Evolutionary conservation across 305 asterid species (phyloP), one percentile per base, ranked within the genome.

Genomic region (Ajuga reptans): DNA sequence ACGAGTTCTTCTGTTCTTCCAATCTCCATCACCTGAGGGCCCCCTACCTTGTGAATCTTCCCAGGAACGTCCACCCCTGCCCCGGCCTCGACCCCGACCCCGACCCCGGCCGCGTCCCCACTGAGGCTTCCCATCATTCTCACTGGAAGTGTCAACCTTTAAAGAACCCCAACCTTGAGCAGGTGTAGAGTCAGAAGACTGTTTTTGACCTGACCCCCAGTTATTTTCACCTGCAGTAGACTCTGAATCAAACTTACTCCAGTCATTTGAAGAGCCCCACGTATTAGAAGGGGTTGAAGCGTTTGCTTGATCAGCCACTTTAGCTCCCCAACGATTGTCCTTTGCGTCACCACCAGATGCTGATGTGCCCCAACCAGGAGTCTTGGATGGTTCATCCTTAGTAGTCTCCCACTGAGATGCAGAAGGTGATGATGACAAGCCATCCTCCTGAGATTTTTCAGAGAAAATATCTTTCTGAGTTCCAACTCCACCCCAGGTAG

Each of bases 11-110:
- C 53, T 73, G 61, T 77, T 78, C 61, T 74, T 87, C 88, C 89
- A 81, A 0, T 88, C 94, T 52, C 89, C 87, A 58, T 76, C 87
- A 64, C 47, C 72, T 33, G 84, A 41, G 34, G 88, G 73, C n/a
- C 86, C 96, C 89, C 97, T 81, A 63, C 88, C 87, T 49, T 83
- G 78, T 18, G 69, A 63, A 58, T 79, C 68, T 72, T 80, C 84
- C 49, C 88, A 59, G 46, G 52, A 64, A 7, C 82, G 80, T 31
- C 85, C 82, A 16, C 83, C 86, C 12, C 83, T 72, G 4, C 83
- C 80, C 69, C 85, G 62, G 4, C 83, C 81, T 9, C 88, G 46
- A 11, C 84, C 86, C 9, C 84, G 49, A 4, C 88, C 86, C 2
- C 86, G 53, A 9, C 86, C 88, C 0, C 88, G 78, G 12, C 86